Conservation (phyloP, 2,329 filamentous ascomycete genomes). For the Claviceps sorghi region DNA sequence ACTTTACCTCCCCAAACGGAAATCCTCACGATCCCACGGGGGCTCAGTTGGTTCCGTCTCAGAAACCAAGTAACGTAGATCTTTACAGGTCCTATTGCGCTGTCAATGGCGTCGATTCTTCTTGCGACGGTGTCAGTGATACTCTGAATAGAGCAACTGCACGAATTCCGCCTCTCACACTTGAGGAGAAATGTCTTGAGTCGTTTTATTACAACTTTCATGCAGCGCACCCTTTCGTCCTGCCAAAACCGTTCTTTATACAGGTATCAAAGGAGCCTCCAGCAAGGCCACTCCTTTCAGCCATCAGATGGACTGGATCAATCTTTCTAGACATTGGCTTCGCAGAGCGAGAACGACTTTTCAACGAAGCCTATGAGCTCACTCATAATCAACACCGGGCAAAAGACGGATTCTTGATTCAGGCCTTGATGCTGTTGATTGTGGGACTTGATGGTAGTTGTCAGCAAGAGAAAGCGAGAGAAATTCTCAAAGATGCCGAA, state of each 20-base stretch:
- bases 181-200: constrained; percentile 39
- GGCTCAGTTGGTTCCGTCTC: constrained; percentile 10
- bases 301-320: constrained; percentile 42
- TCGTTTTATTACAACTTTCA: constrained; percentile 46
- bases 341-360: constrained; percentile 29
- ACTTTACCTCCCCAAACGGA: constrained; percentile 5
- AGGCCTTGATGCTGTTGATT: constrained; percentile 62
- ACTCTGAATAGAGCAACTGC: constrained; percentile 6
- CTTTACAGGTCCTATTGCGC: constrained; percentile 22
- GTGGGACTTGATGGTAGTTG: constrained; percentile 67
- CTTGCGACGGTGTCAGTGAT: constrained; percentile 8
- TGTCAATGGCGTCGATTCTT: constrained; percentile 14
- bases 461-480: constrained; percentile 52
- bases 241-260: constrained; percentile 37
- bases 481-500: constrained; percentile 53
- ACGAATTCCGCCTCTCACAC: constrained; percentile 16
- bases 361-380: constrained; percentile 42
- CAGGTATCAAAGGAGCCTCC: constrained; percentile 32
- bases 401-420: constrained; percentile 51
- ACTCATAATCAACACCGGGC: constrained; percentile 31
- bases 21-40: constrained; percentile 5
- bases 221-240: constrained; percentile 41
- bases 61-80: constrained; percentile 19
- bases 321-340: constrained; percentile 36
- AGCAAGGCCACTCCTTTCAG: constrained; percentile 34